Base-by-base conservation (phyloP, 2,329 filamentous ascomycete genomes). In the Exophiala oligosperma region DNA sequence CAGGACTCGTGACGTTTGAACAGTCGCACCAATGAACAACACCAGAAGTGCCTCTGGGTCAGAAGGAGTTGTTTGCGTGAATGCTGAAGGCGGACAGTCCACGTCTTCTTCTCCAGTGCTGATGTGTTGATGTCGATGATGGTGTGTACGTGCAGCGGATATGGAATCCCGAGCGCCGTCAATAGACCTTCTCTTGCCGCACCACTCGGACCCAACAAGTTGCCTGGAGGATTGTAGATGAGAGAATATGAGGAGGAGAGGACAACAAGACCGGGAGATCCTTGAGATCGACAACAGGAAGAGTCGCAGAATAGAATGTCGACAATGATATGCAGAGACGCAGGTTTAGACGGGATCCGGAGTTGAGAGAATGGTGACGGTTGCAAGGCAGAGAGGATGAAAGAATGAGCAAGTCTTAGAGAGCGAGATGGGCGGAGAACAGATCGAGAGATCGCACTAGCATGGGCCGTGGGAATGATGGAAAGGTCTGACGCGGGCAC, bases 391-490 rank as follows among this genome's bases (percentile, higher is more conserved):
- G 8, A 56, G 62, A 59, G 60, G 58, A 49, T 52, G 62, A 59
- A 62, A 61, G 14, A 60, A 61, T 54, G 59, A 64, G 62, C 62
- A 61, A 64, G 52, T 64, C 60, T 62, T 61, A 64, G 60, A 62
- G 61, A 62, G 64, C 64, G 60, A 64, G 60, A 65, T 66, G 63
- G 57, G 62, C 53, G 61, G 62, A 66, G 64, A 66, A 67, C 35
- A 62, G 62, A 67, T 64, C 63, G 62, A 62, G 57, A 64, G 62
- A 65, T 64, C 65, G 66, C 64, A 57, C 60, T 64, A 60, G 52
- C 54, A 54, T 57, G 58, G 54, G 54, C 50, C n/a, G 54, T 26
- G 24, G 46, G 46, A 26, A 28, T 48, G 24, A 29, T 29, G 28
- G 24, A 28, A 48, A 29, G 28, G 46, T 48, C 49, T 52, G 37